phyloP scores from a whole-genome alignment of 2,329 filamentous ascomycete species.

The Sporothrix humicola region DNA sequence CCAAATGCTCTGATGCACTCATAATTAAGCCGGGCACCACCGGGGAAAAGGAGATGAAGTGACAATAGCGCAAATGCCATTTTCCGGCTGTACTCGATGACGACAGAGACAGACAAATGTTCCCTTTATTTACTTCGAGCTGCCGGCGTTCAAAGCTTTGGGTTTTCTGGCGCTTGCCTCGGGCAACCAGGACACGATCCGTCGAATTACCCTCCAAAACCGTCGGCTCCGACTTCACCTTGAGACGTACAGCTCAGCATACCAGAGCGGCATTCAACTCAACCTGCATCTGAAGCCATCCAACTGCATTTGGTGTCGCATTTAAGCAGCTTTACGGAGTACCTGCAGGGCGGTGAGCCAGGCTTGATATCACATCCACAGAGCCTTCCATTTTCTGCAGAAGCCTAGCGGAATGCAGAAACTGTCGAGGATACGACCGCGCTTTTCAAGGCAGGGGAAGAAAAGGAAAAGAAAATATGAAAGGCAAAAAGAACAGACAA shows the following conservation, averaged over 20 bases:
- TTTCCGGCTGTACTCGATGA: too few relatives aligned
- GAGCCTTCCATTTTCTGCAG: too few relatives aligned
- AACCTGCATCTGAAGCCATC: not conserved
- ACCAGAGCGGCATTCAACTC: not conserved
- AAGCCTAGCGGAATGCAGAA: not conserved
- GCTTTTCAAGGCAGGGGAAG: not conserved
- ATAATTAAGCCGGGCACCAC: too few relatives aligned
- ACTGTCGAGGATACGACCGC: not conserved
- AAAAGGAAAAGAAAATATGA: not conserved
- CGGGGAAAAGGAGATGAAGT: too few relatives aligned
- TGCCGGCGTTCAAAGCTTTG: not conserved
- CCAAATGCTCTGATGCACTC: too few relatives aligned
- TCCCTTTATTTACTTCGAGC: too few relatives aligned
- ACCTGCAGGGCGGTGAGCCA: constrained; percentile 4
- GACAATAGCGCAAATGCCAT: too few relatives aligned
- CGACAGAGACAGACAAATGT: too few relatives aligned
- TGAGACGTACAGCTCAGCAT: not conserved
- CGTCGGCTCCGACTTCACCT: constrained; percentile 20
- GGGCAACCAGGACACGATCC: not conserved
- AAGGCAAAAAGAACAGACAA: not conserved
- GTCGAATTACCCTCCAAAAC: not conserved
- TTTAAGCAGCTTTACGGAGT: not conserved
- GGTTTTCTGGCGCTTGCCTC: constrained; percentile 24
- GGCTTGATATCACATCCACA: not conserved
- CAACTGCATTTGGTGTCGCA: not conserved